A percentile compares a stretch with the other conserved stretches of the same genome.
These are phyloP conservation scores for Boletus reticulatus DNA, from an alignment of 768 basidiomycete genomes.

Conservation along the genomic window DNA sequence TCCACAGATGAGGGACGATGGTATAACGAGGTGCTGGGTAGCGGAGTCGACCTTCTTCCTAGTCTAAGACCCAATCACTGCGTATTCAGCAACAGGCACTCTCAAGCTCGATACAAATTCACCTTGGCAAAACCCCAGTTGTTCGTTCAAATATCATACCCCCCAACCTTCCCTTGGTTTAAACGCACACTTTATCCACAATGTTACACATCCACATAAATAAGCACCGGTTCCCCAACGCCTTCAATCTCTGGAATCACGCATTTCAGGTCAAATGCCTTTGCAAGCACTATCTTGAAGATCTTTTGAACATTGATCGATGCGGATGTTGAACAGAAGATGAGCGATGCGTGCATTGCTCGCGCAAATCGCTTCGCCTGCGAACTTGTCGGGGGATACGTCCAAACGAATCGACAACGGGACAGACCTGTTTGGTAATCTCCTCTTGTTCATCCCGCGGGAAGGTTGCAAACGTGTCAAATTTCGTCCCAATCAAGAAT, in stretches of 20 bases:
- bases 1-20: constrained; percentile 14
- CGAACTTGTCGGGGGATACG: constrained; percentile 4
- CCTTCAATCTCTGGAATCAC: constrained; percentile 98
- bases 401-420: constrained; percentile 3
- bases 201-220: constrained; percentile 74
- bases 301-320: constrained; percentile 99
- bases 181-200: constrained; percentile 26
- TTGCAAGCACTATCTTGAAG: constrained; percentile 96
- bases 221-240: constrained; percentile 91
- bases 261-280: constrained; percentile 98
- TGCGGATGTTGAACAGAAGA: constrained; percentile 98
- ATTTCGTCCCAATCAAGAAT: constrained; percentile 98
- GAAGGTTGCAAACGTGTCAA: constrained; percentile 94
- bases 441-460: constrained; percentile 98
- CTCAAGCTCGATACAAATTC: constrained; percentile 26
- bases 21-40: constrained; percentile 20
- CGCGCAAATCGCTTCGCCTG: constrained; percentile 97
- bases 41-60: constrained; percentile 18
- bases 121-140: constrained; percentile 23
- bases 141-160: constrained; percentile 15
- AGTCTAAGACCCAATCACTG: constrained; percentile 10
- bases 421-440: constrained; percentile 89
- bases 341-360: constrained; percentile 99
- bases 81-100: constrained; percentile 19
- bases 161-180: constrained; percentile 13